Percentiles rank a stretch among this genome's conserved stretches.
Conservation (phyloP, 139 green algal genomes). For the Tetraselmis striata region DNA sequence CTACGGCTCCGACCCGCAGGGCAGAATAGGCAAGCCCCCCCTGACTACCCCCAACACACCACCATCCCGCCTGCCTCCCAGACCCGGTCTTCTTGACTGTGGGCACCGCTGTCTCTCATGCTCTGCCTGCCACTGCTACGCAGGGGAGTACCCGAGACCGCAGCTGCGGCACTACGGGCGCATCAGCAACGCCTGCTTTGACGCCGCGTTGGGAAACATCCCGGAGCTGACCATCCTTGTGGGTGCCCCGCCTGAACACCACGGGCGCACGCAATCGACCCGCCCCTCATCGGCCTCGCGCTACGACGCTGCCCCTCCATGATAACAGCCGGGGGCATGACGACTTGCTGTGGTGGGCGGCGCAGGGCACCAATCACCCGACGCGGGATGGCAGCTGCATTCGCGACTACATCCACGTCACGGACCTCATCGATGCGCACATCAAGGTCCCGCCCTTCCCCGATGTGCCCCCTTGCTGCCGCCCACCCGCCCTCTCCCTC, state of each 20-base stretch:
- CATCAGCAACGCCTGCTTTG: constrained; percentile 66
- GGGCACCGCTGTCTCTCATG: no score
- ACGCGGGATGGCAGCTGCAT: constrained; percentile 32
- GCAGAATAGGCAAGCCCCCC: constrained; percentile 49
- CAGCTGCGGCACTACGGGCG: constrained; percentile 50
- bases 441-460: constrained; percentile 9
- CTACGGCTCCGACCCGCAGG: constrained; percentile 58
- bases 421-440: constrained; percentile 64
- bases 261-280: no score
- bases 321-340: no score
- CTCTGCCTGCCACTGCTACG: no score
- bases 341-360: no score
- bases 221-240: constrained; percentile 32
- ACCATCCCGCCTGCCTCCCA: no score
- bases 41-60: no score
- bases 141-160: constrained; percentile 51
- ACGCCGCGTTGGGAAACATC: constrained; percentile 53
- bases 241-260: constrained; percentile 17
- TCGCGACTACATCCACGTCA: constrained; percentile 66
- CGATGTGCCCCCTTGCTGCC: no score
- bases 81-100: no score
- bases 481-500: background rate
- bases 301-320: no score
- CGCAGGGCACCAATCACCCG: constrained; percentile 26
- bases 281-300: no score